These are phyloP conservation scores for Serendipita sp. DNA, from an alignment of 768 basidiomycete genomes.

Conservation along the genomic window DNA sequence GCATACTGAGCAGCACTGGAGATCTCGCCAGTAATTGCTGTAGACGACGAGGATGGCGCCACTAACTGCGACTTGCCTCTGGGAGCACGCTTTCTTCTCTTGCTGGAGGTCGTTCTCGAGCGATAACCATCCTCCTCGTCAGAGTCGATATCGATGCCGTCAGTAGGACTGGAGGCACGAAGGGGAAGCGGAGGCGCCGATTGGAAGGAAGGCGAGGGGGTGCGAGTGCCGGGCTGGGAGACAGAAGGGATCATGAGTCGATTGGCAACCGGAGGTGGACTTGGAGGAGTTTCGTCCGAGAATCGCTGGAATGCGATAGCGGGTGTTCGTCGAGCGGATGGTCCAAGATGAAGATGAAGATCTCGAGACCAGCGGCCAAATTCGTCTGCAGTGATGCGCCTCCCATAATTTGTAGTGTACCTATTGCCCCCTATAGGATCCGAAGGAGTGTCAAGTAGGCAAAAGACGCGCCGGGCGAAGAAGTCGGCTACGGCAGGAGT, in stretches of 20 bases:
- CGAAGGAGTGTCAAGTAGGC: conserved; percentile 48
- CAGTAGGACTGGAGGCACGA: not conserved
- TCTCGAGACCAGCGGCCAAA: conserved; percentile 78
- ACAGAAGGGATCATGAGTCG: not conserved
- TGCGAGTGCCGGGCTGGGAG: not conserved
- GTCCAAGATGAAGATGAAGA: conserved; percentile 55
- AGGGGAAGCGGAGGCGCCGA: not conserved
- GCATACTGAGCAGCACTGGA: not conserved
- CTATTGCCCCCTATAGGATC: conserved; percentile 23
- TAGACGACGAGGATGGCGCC: too few species aligned
- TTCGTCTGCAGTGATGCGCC: conserved; percentile 61
- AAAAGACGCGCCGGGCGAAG: conserved; percentile 68
- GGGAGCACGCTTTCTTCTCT: conserved; percentile 69
- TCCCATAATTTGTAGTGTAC: conserved; percentile 17
- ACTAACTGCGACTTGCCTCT: conserved; percentile 48
- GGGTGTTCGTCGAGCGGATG: not conserved
- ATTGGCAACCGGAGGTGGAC: not conserved
- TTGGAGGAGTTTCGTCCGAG: not conserved
- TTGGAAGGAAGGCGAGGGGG: not conserved
- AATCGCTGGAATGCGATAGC: conserved; percentile 1
- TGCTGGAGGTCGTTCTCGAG: conserved; percentile 57
- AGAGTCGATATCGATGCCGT: conserved; percentile 15
- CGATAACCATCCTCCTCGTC: conserved; percentile 23
- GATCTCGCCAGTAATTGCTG: conserved; percentile 1
- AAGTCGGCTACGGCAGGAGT: conserved; percentile 73